Evolutionary conservation across 306 rosid species (phyloP).

Genomic region (Quercus bicolor): DNA sequence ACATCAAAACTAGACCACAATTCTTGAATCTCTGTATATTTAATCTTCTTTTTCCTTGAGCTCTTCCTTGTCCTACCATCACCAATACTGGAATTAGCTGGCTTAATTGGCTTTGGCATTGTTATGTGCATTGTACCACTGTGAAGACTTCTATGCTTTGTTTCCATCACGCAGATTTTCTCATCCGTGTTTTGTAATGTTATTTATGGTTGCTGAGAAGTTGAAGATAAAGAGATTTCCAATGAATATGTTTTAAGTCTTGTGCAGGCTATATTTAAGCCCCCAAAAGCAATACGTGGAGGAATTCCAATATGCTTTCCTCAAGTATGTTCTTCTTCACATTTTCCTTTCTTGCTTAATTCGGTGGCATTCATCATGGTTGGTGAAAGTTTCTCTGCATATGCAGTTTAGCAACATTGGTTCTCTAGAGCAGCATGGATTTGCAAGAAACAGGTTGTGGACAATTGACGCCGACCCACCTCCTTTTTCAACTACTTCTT

Average conservation of each 20-base stretch:
- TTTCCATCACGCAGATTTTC: too few species aligned
- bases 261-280: slow-evolving; percentile 79
- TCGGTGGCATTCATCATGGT: slow-evolving; percentile 21
- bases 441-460: slow-evolving; percentile 85
- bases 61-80: too few species aligned
- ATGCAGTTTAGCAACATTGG: slow-evolving; percentile 76
- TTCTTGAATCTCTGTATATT: too few species aligned
- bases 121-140: background rate
- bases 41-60: too few species aligned
- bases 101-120: background rate
- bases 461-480: slow-evolving; percentile 58
- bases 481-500: slow-evolving; percentile 62
- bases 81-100: background rate
- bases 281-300: slow-evolving; percentile 90
- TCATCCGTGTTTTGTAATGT: too few species aligned
- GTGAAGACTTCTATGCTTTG: too few species aligned
- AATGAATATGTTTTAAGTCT: slow-evolving; percentile 13
- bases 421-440: slow-evolving; percentile 73
- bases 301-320: slow-evolving; percentile 99
- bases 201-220: too few species aligned
- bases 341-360: slow-evolving; percentile 18
- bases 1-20: too few species aligned
- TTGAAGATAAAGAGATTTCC: too few species aligned
- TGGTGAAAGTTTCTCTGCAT: slow-evolving; percentile 28
- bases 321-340: slow-evolving; percentile 57